Conservation (phyloP, 768 basidiomycete genomes). For the Psilocybe cyanescens region DNA sequence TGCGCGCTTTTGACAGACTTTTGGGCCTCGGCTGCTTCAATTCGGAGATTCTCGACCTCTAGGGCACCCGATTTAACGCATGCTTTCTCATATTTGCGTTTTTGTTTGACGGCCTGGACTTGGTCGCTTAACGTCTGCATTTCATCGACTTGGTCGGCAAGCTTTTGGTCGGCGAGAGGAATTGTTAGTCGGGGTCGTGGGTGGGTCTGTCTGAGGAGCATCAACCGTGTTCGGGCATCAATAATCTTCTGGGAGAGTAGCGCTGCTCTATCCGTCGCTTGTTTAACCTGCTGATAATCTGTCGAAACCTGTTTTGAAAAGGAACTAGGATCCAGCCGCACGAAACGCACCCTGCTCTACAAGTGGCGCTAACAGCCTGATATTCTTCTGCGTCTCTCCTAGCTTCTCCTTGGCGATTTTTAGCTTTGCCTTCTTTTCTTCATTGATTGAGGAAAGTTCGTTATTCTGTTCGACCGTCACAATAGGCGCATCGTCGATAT, state of each 20-base stretch:
- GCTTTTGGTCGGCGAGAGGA: conserved; percentile 69
- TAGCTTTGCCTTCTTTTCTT: conserved; percentile 70
- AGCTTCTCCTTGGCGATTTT: conserved; percentile 68
- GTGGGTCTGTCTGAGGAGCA: conserved; percentile 80
- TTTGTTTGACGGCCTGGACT: conserved; percentile 54
- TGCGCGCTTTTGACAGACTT: conserved; percentile 62
- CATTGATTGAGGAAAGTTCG: conserved; percentile 59
- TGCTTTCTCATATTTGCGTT: conserved; percentile 59
- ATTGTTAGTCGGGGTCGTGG: conserved; percentile 83
- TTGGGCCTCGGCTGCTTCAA: conserved; percentile 71
- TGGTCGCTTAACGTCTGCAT: conserved; percentile 80
- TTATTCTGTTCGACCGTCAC: conserved; percentile 84
- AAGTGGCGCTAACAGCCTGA: conserved; percentile 63
- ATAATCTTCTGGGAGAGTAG: conserved; percentile 76
- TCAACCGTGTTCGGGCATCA: conserved; percentile 79
- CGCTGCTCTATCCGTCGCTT: conserved; percentile 55
- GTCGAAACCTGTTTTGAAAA: neutral
- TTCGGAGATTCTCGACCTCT: conserved; percentile 61
- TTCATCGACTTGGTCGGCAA: conserved; percentile 75
- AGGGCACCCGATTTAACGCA: conserved; percentile 58
- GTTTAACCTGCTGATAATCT: conserved; percentile 67
- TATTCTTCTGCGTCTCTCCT: conserved; percentile 63
- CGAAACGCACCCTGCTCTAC: conserved; percentile 63
- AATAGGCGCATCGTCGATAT: conserved; percentile 80
- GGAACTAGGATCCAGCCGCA: neutral